Conservation (phyloP, 2,329 filamentous ascomycete species). For the Aspergillus viridinutans region DNA sequence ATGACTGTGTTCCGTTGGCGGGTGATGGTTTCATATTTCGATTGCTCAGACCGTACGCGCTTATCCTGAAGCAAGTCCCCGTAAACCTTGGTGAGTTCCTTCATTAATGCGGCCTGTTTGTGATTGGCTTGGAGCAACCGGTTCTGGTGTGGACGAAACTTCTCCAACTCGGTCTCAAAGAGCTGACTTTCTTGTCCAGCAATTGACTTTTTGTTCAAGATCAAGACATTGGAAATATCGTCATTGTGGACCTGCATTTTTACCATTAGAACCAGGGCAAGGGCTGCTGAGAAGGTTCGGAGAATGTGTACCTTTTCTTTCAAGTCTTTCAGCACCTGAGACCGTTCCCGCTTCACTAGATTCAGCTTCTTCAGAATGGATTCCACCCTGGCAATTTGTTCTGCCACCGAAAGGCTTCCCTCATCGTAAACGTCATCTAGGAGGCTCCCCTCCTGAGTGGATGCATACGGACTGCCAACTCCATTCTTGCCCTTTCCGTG, state of each 20-base stretch:
- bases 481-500: conserved; percentile 57
- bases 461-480: conserved; percentile 54
- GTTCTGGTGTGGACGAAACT: conserved; percentile 89
- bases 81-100: conserved; percentile 85
- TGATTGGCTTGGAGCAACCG: conserved; percentile 89
- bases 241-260: conserved; percentile 75
- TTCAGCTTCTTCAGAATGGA: conserved; percentile 87
- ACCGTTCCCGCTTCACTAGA: conserved; percentile 83
- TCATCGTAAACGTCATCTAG: conserved; percentile 92
- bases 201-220: conserved; percentile 96
- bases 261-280: not conserved
- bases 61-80: conserved; percentile 89
- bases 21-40: conserved; percentile 86
- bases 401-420: conserved; percentile 70
- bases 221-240: conserved; percentile 95
- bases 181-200: conserved; percentile 86
- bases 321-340: conserved; percentile 89
- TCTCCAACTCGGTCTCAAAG: conserved; percentile 95
- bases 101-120: conserved; percentile 91
- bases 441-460: conserved; percentile 66
- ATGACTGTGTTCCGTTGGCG: conserved; percentile 76
- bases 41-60: conserved; percentile 87
- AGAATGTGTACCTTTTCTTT: conserved; percentile 77
- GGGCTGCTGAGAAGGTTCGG: not conserved
- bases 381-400: conserved; percentile 86